These are phyloP conservation scores for Cercospora janseana DNA, from an alignment of 2,329 filamentous ascomycete species.

Conservation along the genomic window DNA sequence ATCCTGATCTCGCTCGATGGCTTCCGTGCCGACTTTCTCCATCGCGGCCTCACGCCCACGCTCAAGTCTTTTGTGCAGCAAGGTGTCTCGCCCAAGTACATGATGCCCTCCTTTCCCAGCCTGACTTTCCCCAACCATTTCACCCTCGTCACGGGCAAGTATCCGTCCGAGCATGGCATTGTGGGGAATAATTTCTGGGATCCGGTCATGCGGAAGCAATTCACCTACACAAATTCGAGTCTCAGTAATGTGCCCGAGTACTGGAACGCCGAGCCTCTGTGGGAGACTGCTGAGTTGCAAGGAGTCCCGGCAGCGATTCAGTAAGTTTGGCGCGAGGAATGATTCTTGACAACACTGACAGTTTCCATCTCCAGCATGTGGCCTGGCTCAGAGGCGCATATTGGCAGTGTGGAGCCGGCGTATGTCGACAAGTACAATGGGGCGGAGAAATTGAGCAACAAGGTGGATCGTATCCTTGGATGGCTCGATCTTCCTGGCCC, in stretches of 20 bases:
- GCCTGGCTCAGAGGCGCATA: conserved; percentile 90
- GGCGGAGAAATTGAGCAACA: conserved; percentile 68
- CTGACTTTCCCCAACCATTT: conserved; percentile 96
- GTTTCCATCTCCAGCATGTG: conserved; percentile 69
- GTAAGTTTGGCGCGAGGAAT: background rate
- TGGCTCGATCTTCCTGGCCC: conserved; percentile 79
- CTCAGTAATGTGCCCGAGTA: conserved; percentile 75
- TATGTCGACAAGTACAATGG: conserved; percentile 84
- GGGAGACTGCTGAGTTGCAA: conserved; percentile 85
- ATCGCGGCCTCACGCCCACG: conserved; percentile 77
- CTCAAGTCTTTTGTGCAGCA: conserved; percentile 74
- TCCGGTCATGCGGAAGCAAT: conserved; percentile 69
- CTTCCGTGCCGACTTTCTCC: conserved; percentile 90
- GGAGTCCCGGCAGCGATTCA: conserved; percentile 79
- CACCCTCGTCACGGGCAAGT: conserved; percentile 84
- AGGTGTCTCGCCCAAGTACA: conserved; percentile 86
- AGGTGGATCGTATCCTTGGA: conserved; percentile 76
- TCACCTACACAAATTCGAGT: conserved; percentile 77
- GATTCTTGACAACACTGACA: background rate
- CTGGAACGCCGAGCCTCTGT: conserved; percentile 94
- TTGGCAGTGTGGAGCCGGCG: conserved; percentile 69
- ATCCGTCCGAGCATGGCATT: conserved; percentile 88
- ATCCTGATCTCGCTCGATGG: conserved; percentile 92
- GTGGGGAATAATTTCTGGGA: conserved; percentile 97
- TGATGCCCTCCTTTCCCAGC: conserved; percentile 87